Evolutionary conservation across 148 eudicot species (phyloP).

Genomic region (Spergularia marina): DNA sequence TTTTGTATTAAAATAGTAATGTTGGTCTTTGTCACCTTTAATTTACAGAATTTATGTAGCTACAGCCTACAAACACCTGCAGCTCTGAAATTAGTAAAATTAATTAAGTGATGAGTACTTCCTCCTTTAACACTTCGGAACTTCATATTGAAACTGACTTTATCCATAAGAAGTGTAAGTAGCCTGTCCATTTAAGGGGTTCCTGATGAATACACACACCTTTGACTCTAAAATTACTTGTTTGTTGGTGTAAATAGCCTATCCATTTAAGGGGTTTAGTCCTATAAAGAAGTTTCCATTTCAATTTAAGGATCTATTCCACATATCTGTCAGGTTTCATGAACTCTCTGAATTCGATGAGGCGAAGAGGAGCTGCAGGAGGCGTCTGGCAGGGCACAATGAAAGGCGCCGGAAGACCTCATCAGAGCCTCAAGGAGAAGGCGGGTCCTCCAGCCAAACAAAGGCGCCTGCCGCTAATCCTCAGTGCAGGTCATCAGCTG

Average conservation of each 20-base stretch:
- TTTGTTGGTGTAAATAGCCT: too few relatives aligned
- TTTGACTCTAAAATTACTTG: too few relatives aligned
- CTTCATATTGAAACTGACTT: too few relatives aligned
- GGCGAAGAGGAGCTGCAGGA: conserved; percentile 36
- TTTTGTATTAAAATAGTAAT: neutral
- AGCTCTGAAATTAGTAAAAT: too few relatives aligned
- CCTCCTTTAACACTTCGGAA: too few relatives aligned
- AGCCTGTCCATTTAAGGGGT: too few relatives aligned
- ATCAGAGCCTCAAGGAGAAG: conserved; percentile 25
- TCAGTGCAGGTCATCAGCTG: conserved; percentile 21
- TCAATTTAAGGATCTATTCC: neutral
- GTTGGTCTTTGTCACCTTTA: neutral
- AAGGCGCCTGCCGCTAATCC: conserved; percentile 13
- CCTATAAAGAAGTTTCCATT: neutral
- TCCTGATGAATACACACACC: too few relatives aligned
- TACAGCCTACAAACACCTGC: too few relatives aligned
- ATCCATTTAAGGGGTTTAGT: too few relatives aligned
- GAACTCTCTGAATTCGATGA: conserved; percentile 36
- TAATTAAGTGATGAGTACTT: too few relatives aligned
- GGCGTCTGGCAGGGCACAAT: conserved; percentile 40
- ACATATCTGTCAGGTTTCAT: conserved; percentile 25
- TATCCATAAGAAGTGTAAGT: too few relatives aligned
- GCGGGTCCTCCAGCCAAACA: conserved; percentile 24
- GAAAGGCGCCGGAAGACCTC: conserved; percentile 38
- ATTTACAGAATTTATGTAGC: neutral